Conservation (phyloP, 139 green algal genomes). For the Micromonas commoda region DNA sequence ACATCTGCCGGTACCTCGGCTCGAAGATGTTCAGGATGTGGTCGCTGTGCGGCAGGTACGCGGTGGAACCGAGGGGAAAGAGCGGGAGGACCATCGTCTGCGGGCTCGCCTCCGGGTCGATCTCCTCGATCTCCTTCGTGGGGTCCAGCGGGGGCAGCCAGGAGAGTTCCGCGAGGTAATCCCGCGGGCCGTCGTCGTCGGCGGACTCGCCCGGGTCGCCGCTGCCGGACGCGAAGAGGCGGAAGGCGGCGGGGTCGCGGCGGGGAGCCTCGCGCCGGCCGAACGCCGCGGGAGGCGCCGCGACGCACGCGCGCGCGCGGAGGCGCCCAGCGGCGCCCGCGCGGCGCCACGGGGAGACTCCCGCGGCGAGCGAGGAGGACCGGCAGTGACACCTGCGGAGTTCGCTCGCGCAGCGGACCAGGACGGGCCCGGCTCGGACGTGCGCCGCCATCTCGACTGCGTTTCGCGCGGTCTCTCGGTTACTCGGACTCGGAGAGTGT, state of each 20-base stretch:
- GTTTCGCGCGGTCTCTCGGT: too few relatives aligned
- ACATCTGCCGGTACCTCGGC: conserved; percentile 28
- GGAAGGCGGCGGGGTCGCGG: background rate
- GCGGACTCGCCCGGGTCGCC: background rate
- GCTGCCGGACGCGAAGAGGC: background rate
- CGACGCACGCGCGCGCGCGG: background rate
- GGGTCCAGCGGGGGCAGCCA: conserved; percentile 1
- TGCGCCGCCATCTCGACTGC: too few relatives aligned
- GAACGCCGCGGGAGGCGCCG: background rate
- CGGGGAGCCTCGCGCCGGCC: background rate
- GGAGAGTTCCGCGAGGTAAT: background rate
- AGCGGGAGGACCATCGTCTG: conserved; percentile 1
- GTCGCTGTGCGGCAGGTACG: conserved; percentile 15
- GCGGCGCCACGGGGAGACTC: too few relatives aligned
- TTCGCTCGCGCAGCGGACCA: too few relatives aligned
- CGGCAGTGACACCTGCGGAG: too few relatives aligned
- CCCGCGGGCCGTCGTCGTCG: background rate
- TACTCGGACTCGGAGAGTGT: too few relatives aligned
- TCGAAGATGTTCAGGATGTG: conserved; percentile 33
- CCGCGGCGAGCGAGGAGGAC: too few relatives aligned
- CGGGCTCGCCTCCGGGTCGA: background rate
- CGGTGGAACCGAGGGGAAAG: conserved; percentile 18
- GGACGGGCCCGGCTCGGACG: too few relatives aligned
- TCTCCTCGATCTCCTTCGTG: background rate
- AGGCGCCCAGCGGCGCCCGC: too few relatives aligned